phyloP scores from a whole-genome alignment of 768 basidiomycete species.

The Mycena rosella region DNA sequence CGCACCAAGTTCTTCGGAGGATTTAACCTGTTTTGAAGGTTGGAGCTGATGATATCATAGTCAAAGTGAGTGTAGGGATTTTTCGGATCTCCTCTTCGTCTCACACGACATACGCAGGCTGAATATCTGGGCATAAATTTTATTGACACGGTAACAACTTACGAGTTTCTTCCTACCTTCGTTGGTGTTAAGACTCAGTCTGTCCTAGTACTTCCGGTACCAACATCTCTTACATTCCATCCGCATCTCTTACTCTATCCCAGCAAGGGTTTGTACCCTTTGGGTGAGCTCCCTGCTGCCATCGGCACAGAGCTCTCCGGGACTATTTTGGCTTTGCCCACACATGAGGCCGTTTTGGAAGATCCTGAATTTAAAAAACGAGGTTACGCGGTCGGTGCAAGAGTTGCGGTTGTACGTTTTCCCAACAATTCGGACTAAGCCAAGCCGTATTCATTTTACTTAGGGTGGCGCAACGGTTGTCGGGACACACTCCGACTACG shows the following conservation, averaged over 20 bases:
- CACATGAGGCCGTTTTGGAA: slow-evolving; percentile 68
- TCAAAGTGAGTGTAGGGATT: slow-evolving; percentile 50
- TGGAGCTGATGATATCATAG: slow-evolving; percentile 59
- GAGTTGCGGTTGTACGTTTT: slow-evolving; percentile 75
- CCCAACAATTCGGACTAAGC: background rate
- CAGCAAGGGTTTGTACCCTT: slow-evolving; percentile 76
- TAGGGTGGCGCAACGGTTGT: slow-evolving; percentile 24
- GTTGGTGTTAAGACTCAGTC: background rate
- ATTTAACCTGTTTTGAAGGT: slow-evolving; percentile 35
- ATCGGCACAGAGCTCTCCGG: slow-evolving; percentile 88
- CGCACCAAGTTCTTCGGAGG: too few relatives aligned
- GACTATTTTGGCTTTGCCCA: slow-evolving; percentile 79
- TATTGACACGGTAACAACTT: slow-evolving; percentile 56
- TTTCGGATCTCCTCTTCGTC: background rate
- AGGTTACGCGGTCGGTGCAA: slow-evolving; percentile 74
- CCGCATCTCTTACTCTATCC: slow-evolving; percentile 3
- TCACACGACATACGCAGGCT: slow-evolving; percentile 58
- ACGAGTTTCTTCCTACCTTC: background rate
- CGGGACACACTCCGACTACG: slow-evolving; percentile 27
- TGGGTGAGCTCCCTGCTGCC: slow-evolving; percentile 68
- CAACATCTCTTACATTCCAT: background rate
- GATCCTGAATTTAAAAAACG: slow-evolving; percentile 74
- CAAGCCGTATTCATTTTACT: background rate
- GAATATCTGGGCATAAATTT: slow-evolving; percentile 90
- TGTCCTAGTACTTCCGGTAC: background rate